A percentile compares a stretch with the other conserved stretches of the same genome.
Conservation (phyloP, 1,284 basidiomycete species). For the Neolentinus lepideus region DNA sequence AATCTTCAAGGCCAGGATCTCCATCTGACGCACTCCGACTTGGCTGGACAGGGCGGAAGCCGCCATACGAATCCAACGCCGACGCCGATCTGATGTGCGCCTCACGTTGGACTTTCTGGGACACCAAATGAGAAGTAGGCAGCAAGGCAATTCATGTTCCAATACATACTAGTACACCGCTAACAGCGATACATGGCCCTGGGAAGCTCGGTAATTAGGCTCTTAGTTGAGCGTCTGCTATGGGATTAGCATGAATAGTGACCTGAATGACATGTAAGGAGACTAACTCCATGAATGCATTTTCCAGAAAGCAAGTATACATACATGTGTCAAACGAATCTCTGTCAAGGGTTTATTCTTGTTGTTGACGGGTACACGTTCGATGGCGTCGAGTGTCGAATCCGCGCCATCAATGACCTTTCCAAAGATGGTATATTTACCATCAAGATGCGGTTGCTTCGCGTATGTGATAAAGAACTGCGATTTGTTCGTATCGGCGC, state of each 20-base stretch:
- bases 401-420: slow-evolving; percentile 94
- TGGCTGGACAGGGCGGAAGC: too few species aligned
- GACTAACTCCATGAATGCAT: slow-evolving; percentile 4
- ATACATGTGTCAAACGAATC: slow-evolving; percentile 73
- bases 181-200: not conserved
- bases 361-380: slow-evolving; percentile 82
- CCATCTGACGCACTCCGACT: too few species aligned
- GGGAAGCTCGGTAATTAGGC: slow-evolving; percentile 13
- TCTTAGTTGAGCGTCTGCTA: slow-evolving; percentile 63
- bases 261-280: slow-evolving; percentile 40
- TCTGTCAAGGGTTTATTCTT: slow-evolving; percentile 87
- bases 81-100: too few species aligned
- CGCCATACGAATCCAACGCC: too few species aligned
- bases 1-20: too few species aligned
- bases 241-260: slow-evolving; percentile 93
- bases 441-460: slow-evolving; percentile 88
- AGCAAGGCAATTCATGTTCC: not conserved
- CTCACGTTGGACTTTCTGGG: too few species aligned
- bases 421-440: slow-evolving; percentile 93
- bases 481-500: slow-evolving; percentile 90
- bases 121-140: too few species aligned
- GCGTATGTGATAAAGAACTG: slow-evolving; percentile 93
- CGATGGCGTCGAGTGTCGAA: slow-evolving; percentile 84
- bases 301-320: slow-evolving; percentile 18
- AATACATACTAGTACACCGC: not conserved